Conservation (phyloP, 495 filamentous ascomycete species). For the Glutinoglossum americanum region DNA sequence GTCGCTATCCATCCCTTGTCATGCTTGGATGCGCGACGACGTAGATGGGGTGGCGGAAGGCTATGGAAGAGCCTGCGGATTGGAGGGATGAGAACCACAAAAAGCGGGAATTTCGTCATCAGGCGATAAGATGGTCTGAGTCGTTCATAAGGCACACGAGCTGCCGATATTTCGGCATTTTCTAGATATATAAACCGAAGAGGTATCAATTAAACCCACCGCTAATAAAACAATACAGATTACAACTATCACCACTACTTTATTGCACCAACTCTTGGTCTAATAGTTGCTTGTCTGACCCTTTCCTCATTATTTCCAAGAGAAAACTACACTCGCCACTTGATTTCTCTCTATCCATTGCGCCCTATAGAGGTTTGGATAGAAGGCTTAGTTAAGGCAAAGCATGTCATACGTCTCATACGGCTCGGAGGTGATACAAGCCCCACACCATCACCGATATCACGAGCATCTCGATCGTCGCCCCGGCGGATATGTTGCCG, state of each 20-base stretch:
- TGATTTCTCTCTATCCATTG: neutral
- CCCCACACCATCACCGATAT: neutral
- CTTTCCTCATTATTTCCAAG: neutral
- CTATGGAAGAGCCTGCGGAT: neutral
- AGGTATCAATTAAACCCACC: too few relatives aligned
- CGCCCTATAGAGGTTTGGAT: neutral
- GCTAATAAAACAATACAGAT: too few relatives aligned
- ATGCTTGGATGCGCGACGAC: neutral
- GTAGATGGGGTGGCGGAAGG: neutral
- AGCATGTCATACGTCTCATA: neutral
- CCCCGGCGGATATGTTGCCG: neutral
- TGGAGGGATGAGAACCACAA: neutral
- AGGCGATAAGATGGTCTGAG: neutral
- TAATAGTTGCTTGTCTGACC: neutral
- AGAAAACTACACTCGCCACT: neutral
- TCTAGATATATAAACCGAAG: too few relatives aligned
- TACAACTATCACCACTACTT: too few relatives aligned
- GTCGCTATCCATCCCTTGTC: neutral
- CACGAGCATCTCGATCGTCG: neutral
- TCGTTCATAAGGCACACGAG: too few relatives aligned
- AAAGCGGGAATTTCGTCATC: neutral
- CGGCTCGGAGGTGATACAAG: neutral
- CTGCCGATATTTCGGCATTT: too few relatives aligned
- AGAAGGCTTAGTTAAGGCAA: neutral
- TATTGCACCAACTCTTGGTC: too few relatives aligned